These are phyloP conservation scores for Serendipita sp. DNA, from an alignment of 1,284 basidiomycete genomes.

Conservation along the genomic window DNA sequence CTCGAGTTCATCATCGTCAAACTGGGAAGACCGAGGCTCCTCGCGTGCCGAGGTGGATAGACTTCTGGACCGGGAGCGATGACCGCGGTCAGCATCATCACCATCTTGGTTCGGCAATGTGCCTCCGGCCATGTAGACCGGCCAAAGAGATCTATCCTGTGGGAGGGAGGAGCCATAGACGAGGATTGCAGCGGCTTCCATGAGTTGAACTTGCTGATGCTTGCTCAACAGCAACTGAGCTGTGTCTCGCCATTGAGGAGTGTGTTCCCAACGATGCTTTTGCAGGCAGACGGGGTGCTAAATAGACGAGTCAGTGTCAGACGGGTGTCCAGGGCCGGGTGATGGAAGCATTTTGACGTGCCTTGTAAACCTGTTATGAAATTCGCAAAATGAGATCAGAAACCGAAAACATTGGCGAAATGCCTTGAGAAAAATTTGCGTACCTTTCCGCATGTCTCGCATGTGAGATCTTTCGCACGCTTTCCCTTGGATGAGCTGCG, in stretches of 20 bases:
- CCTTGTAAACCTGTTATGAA: constrained; percentile 4
- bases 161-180: constrained; percentile 78
- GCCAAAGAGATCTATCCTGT: constrained; percentile 82
- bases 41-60: not conserved
- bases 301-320: constrained; percentile 42
- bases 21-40: not conserved
- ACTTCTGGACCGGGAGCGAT: not conserved
- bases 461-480: constrained; percentile 1
- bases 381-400: not conserved
- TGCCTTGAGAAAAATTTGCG: not conserved
- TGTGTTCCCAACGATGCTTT: constrained; percentile 97
- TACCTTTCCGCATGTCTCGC: constrained; percentile 3
- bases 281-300: constrained; percentile 88
- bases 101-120: constrained; percentile 26
- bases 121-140: constrained; percentile 59
- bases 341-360: not conserved
- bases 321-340: not conserved
- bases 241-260: constrained; percentile 92
- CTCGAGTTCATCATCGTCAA: constrained; percentile 3
- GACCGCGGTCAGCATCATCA: not conserved
- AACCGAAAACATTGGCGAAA: not conserved
- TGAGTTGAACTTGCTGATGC: constrained; percentile 94
- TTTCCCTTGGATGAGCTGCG: not conserved
- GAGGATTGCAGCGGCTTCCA: constrained; percentile 95
- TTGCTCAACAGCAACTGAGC: constrained; percentile 89